Conservation (phyloP, 2,329 filamentous ascomycete species). For the Scedosporium boydii region DNA sequence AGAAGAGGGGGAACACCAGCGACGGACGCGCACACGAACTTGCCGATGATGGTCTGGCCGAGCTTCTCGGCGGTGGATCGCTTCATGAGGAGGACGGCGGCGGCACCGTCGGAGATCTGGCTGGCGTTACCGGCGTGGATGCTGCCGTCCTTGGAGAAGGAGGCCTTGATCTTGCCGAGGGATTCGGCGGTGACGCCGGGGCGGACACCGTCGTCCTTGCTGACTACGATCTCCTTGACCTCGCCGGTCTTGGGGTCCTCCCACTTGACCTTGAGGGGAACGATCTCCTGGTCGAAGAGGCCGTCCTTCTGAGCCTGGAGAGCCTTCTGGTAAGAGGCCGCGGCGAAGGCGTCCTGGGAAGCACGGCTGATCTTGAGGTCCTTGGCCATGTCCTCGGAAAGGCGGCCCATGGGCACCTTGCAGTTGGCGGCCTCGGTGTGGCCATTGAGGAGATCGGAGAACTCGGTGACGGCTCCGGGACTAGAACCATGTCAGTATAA, state of each 20-base stretch:
- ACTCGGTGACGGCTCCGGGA: conserved; percentile 79
- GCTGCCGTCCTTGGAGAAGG: conserved; percentile 82
- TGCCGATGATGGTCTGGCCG: conserved; percentile 82
- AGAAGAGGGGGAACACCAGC: conserved; percentile 86
- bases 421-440: conserved; percentile 83
- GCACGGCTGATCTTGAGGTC: conserved; percentile 63
- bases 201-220: conserved; percentile 79
- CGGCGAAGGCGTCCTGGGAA: conserved; percentile 86
- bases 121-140: conserved; percentile 96
- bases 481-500: conserved; percentile 25
- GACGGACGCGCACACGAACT: conserved; percentile 77
- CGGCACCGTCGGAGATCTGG: conserved; percentile 92
- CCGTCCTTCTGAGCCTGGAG: conserved; percentile 73
- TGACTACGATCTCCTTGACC: conserved; percentile 72
- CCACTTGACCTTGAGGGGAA: conserved; percentile 74
- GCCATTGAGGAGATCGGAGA: conserved; percentile 78
- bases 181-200: conserved; percentile 78
- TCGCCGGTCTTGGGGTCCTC: conserved; percentile 87
- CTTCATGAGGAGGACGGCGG: conserved; percentile 92
- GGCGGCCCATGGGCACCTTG: conserved; percentile 92
- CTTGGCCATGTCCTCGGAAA: conserved; percentile 92
- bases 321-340: conserved; percentile 87
- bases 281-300: conserved; percentile 89
- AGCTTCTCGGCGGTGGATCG: conserved; percentile 82
- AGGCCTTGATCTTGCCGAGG: conserved; percentile 81